Conservation (phyloP, 2,329 filamentous ascomycete genomes). For the Exserohilum turcica region DNA sequence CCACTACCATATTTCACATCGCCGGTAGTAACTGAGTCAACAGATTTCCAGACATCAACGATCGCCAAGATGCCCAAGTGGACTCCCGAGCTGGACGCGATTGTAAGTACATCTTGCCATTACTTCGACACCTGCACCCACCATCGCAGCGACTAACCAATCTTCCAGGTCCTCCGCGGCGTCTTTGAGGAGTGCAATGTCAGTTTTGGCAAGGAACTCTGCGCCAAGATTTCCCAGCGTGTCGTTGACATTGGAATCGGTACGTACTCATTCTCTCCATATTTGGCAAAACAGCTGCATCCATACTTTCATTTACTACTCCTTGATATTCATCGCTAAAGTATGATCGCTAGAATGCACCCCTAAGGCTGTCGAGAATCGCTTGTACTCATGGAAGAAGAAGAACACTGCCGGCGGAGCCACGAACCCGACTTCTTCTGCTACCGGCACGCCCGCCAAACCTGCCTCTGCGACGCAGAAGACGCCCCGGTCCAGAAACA, state of each 20-base stretch:
- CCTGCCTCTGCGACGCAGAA: background rate
- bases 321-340: background rate
- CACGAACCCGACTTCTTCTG: background rate
- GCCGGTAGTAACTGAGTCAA: background rate
- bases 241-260: constrained; percentile 12
- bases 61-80: constrained; percentile 24
- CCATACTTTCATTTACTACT: too few relatives aligned
- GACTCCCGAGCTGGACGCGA: constrained; percentile 28
- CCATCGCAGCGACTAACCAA: constrained; percentile 1
- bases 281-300: background rate
- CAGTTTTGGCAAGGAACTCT: constrained; percentile 17
- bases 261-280: background rate
- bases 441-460: background rate
- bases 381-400: constrained; percentile 29
- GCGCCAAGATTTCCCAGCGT: constrained; percentile 18
- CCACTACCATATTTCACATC: background rate
- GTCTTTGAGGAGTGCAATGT: constrained; percentile 21
- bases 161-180: constrained; percentile 24
- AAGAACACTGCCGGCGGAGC: constrained; percentile 10
- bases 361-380: constrained; percentile 33
- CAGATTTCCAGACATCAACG: background rate
- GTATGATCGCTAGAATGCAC: constrained; percentile 25
- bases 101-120: constrained; percentile 16
- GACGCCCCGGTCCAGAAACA: background rate
- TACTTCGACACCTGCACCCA: background rate